Conservation (phyloP, 768 basidiomycete species). For the Pholiota conissans region DNA sequence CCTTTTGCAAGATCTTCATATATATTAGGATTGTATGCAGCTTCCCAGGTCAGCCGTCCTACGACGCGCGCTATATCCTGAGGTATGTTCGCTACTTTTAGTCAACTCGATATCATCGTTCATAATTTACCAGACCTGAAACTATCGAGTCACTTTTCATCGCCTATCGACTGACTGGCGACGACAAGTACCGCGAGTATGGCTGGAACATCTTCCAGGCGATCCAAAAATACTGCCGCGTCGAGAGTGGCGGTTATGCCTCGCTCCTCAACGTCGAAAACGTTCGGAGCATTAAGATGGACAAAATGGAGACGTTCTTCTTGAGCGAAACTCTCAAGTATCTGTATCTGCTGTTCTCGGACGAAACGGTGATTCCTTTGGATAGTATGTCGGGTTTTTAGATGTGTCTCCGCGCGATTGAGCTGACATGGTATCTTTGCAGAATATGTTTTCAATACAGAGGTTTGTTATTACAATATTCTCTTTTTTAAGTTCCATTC, state of each 20-base stretch:
- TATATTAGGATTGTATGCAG: no score
- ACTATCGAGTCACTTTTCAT: slow-evolving; percentile 93
- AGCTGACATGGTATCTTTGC: background rate
- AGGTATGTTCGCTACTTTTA: slow-evolving; percentile 41
- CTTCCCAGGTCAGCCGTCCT: slow-evolving; percentile 40
- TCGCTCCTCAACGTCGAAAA: slow-evolving; percentile 84
- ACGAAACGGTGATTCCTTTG: slow-evolving; percentile 69
- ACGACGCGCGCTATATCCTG: slow-evolving; percentile 93
- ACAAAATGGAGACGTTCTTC: slow-evolving; percentile 97
- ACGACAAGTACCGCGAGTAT: slow-evolving; percentile 74
- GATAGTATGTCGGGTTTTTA: slow-evolving; percentile 75
- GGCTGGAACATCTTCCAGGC: slow-evolving; percentile 93
- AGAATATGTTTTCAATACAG: slow-evolving; percentile 93
- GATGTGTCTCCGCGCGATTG: background rate
- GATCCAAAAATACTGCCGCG: slow-evolving; percentile 80
- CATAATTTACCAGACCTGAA: slow-evolving; percentile 61
- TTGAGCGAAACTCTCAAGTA: slow-evolving; percentile 93
- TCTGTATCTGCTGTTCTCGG: slow-evolving; percentile 86
- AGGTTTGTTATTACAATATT: slow-evolving; percentile 29
- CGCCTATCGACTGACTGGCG: slow-evolving; percentile 86
- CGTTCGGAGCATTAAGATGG: slow-evolving; percentile 63
- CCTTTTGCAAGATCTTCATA: no score
- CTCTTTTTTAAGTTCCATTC: background rate
- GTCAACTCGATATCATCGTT: background rate
- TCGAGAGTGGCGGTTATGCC: slow-evolving; percentile 83